phyloP scores from a whole-genome alignment of 148 eudicot genomes.

The Hydrangea macrophylla region DNA sequence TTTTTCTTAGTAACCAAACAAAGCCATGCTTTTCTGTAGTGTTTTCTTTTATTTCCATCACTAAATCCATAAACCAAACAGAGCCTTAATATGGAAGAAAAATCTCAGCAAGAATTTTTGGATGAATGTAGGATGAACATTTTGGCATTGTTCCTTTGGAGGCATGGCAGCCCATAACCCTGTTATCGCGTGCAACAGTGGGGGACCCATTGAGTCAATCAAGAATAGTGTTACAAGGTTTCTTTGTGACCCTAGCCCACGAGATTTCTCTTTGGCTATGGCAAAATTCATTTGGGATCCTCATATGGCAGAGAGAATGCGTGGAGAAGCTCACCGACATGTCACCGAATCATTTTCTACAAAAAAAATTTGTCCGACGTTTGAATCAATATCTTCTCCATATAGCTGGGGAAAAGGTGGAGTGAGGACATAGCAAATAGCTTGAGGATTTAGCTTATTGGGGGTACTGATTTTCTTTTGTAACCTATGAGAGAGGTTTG shows the following conservation, averaged over 20 bases:
- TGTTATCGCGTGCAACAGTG: constrained; percentile 72
- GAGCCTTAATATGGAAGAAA: no score
- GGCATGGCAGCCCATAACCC: constrained; percentile 92
- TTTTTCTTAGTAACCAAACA: no score
- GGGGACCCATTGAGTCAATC: constrained; percentile 64
- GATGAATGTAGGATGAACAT: no score
- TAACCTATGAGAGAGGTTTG: no score
- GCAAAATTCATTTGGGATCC: constrained; percentile 41
- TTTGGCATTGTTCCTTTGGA: no score
- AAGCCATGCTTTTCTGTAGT: no score
- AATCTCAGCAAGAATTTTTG: no score
- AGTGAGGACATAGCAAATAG: constrained; percentile 21
- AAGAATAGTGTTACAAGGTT: constrained; percentile 65
- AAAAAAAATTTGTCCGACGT: constrained; percentile 49
- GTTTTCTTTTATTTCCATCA: no score
- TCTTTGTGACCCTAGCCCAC: constrained; percentile 66
- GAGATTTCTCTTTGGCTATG: constrained; percentile 57
- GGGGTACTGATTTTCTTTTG: no score
- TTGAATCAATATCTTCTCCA: constrained; percentile 46
- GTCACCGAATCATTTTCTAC: constrained; percentile 60
- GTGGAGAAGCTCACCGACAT: constrained; percentile 53
- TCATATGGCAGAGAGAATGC: constrained; percentile 42
- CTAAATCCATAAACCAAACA: no score
- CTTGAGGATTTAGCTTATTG: no score
- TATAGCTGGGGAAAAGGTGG: constrained; percentile 37